A percentile compares a stretch with the other conserved stretches of the same genome.
Conservation (phyloP, 371 early-diverging fungal genomes). For the Mortierella sp. region DNA sequence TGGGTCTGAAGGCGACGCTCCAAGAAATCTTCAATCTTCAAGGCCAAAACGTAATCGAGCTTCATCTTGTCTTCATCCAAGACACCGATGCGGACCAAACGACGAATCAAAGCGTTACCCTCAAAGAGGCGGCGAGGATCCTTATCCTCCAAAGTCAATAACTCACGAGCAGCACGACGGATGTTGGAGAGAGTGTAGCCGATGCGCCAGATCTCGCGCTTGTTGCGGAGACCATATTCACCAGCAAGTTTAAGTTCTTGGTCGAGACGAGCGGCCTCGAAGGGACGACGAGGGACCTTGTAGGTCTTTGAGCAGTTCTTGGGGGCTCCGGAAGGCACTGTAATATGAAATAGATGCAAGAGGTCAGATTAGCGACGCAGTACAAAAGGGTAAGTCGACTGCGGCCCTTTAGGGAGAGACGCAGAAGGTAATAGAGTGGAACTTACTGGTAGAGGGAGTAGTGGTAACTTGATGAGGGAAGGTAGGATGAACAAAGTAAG, state of each 20-base stretch:
- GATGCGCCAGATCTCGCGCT: conserved; percentile 99
- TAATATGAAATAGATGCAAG: conserved; percentile 16
- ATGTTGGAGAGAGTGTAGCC: conserved; percentile 98
- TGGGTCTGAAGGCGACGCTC: conserved; percentile 99
- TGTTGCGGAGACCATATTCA: conserved; percentile 99
- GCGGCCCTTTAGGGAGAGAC: conserved; percentile 63
- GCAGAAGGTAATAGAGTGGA: neutral
- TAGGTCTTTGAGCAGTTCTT: conserved; percentile 90
- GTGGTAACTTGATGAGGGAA: neutral
- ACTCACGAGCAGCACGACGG: conserved; percentile 99
- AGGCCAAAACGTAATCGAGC: conserved; percentile 99
- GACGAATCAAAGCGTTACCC: conserved; percentile 98
- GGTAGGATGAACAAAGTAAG: neutral
- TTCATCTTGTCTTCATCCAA: conserved; percentile 97
- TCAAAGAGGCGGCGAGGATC: conserved; percentile 99
- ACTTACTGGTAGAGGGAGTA: conserved; percentile 12
- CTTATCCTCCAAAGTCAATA: conserved; percentile 98
- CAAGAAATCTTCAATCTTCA: conserved; percentile 99
- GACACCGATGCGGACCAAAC: conserved; percentile 98
- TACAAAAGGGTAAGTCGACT: conserved; percentile 74
- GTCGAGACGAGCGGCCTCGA: conserved; percentile 98
- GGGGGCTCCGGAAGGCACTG: conserved; percentile 64
- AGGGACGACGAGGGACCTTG: conserved; percentile 99
- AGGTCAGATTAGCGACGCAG: neutral
- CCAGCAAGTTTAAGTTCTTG: conserved; percentile 99